Evolutionary conservation across 192 early-diverging fungal species (phyloP).

Genomic region (Glomus cerebriforme): DNA sequence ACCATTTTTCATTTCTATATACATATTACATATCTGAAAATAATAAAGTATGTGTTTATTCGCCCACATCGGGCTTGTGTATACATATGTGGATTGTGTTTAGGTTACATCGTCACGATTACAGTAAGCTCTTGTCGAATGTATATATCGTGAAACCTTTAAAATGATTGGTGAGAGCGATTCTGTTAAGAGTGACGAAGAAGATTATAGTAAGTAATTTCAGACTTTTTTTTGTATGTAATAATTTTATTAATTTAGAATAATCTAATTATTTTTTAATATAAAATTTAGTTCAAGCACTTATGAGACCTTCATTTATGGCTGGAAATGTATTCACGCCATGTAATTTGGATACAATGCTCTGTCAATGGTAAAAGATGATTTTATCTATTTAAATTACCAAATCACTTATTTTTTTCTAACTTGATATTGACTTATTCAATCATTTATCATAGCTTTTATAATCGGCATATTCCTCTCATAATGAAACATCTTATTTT

Average conservation of each 20-base stretch:
- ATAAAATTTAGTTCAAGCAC: constrained; percentile 54
- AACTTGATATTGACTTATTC: not conserved
- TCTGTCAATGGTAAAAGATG: constrained; percentile 59
- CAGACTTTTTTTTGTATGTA: not conserved
- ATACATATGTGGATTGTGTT: too few relatives aligned
- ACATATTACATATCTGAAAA: too few relatives aligned
- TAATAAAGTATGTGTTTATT: too few relatives aligned
- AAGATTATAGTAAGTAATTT: constrained; percentile 37
- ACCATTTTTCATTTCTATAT: too few relatives aligned
- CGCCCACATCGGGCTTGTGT: too few relatives aligned
- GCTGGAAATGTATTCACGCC: constrained; percentile 71
- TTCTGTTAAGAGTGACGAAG: constrained; percentile 53
- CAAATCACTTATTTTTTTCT: constrained; percentile 31
- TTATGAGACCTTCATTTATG: constrained; percentile 69
- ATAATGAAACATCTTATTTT: not conserved
- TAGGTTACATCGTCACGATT: too few relatives aligned
- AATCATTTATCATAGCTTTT: not conserved
- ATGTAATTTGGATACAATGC: constrained; percentile 66
- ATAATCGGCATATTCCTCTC: not conserved
- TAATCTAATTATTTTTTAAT: not conserved
- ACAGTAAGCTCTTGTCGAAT: constrained; percentile 76
- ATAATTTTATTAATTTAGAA: too few relatives aligned
- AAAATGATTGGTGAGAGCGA: constrained; percentile 72
- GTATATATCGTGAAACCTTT: constrained; percentile 72
- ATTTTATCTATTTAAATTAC: not conserved